These are phyloP conservation scores for Arthroderma uncinatum DNA, from an alignment of 2,329 filamentous ascomycete species.

Conservation along the genomic window DNA sequence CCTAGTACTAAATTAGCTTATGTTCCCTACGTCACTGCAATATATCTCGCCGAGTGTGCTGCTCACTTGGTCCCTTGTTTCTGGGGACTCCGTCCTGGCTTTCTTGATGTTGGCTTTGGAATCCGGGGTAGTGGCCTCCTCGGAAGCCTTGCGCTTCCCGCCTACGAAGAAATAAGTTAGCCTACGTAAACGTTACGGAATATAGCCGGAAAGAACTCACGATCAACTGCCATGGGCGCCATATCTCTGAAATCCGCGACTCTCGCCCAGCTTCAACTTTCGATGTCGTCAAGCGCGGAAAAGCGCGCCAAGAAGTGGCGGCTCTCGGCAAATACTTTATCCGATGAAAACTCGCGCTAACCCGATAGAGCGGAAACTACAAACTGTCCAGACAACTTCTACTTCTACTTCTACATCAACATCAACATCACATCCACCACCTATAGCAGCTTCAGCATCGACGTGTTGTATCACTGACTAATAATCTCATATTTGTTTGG, in stretches of 20 bases:
- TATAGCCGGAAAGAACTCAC: constrained; percentile 19
- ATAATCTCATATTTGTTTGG: not conserved
- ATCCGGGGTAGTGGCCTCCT: constrained; percentile 36
- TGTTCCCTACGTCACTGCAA: constrained; percentile 27
- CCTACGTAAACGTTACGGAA: constrained; percentile 8
- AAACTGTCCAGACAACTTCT: not conserved
- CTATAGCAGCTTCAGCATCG: not conserved
- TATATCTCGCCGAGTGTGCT: not conserved
- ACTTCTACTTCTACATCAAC: not conserved
- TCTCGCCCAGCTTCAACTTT: not conserved
- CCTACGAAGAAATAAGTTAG: constrained; percentile 16
- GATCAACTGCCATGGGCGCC: constrained; percentile 23
- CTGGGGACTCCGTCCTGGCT: constrained; percentile 38
- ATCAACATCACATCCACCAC: not conserved
- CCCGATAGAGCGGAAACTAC: not conserved
- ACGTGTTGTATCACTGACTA: not conserved
- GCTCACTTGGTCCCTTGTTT: constrained; percentile 26
- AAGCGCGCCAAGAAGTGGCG: not conserved
- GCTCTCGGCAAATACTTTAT: not conserved
- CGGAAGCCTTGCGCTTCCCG: constrained; percentile 41
- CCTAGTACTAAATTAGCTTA: constrained; percentile 30
- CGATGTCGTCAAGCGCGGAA: constrained; percentile 1
- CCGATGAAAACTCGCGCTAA: not conserved
- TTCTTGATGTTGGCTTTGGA: constrained; percentile 38
- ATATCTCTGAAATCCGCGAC: constrained; percentile 15